Base-by-base conservation (phyloP, 208 protist genomes). In the Acanthamoeba royreba region DNA sequence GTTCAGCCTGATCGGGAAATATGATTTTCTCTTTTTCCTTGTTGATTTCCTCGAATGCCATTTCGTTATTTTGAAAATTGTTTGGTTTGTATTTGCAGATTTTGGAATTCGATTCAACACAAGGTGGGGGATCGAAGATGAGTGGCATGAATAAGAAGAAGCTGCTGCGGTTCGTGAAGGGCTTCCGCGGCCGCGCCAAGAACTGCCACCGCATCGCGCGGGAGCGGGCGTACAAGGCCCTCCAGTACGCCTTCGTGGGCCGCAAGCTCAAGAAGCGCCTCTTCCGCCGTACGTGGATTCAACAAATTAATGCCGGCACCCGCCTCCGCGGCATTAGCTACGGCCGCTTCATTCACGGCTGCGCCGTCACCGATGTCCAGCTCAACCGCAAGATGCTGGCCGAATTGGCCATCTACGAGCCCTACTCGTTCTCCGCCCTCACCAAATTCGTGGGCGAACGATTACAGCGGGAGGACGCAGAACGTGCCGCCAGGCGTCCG, bases 101-200 rank as follows among this genome's bases (percentile, higher is more conserved):
- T n/a, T n/a, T n/a, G n/a, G n/a, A n/a, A n/a, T n/a, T n/a, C n/a
- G n/a, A n/a, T n/a, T n/a, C n/a, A n/a, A n/a, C n/a, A 81, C n/a
- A 81, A 31, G 55, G 40, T 17, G n/a, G n/a, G 43, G 43, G n/a
- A 53, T 22, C 43, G 2, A 85, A 15, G 43, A 85, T 90, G 83
- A 69, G 83, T 47, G 53, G 83, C 83, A 90, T 90, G 83, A 90
- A 90, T 52, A 90, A 90, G 52, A 58, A 90, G 40, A 90, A 90
- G 49, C 83, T 90, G 33, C 53, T 90, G 2, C 43, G 66, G 49
- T 66, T 90, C 52, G 83, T 66, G 25, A 90, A 90, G 53, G 83
- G 83, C 83, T 90, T 90, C 38, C 83, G 83, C 11, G 83, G 83
- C 45, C 46, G 83, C 28, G 83, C 83, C 7, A 90, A 90, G 52